These are phyloP conservation scores for Zasmidium cellare DNA, from an alignment of 2,329 filamentous ascomycete species.

Conservation along the genomic window DNA sequence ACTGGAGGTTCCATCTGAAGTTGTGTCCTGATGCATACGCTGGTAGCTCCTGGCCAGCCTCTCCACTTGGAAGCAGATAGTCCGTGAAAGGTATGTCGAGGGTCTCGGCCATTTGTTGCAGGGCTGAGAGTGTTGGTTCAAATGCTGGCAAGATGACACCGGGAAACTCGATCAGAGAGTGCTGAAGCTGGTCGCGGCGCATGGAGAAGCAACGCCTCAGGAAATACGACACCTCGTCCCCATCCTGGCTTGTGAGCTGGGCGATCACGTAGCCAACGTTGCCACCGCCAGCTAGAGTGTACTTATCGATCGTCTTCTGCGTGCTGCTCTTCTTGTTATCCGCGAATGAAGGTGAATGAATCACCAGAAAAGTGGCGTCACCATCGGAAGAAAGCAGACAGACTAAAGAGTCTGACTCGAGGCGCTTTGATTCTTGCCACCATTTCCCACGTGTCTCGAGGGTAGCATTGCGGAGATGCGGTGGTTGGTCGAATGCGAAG, in stretches of 20 bases:
- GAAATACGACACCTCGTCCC: background rate
- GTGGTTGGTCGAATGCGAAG: conserved; percentile 50
- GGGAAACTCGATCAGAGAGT: conserved; percentile 60
- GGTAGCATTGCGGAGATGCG: conserved; percentile 22
- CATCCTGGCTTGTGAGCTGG: conserved; percentile 6
- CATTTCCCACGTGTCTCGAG: conserved; percentile 43
- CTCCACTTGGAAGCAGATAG: conserved; percentile 28
- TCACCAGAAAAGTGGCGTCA: conserved; percentile 30
- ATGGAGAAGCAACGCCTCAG: background rate
- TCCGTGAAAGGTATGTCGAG: conserved; percentile 33
- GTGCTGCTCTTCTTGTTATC: background rate
- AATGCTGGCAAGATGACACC: conserved; percentile 61
- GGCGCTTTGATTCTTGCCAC: conserved; percentile 53
- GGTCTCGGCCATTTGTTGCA: conserved; percentile 52
- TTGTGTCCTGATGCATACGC: conserved; percentile 50
- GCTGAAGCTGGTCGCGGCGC: background rate
- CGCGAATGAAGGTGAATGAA: conserved; percentile 13
- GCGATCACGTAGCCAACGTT: conserved; percentile 12
- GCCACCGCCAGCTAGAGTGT: background rate
- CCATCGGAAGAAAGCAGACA: conserved; percentile 47
- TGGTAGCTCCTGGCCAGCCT: conserved; percentile 44
- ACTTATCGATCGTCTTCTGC: background rate
- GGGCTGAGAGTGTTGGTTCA: conserved; percentile 54
- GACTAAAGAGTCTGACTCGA: conserved; percentile 52
- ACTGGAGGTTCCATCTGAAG: conserved; percentile 48